Conservation (phyloP, 1,284 basidiomycete genomes). For the Mycena citricolor region DNA sequence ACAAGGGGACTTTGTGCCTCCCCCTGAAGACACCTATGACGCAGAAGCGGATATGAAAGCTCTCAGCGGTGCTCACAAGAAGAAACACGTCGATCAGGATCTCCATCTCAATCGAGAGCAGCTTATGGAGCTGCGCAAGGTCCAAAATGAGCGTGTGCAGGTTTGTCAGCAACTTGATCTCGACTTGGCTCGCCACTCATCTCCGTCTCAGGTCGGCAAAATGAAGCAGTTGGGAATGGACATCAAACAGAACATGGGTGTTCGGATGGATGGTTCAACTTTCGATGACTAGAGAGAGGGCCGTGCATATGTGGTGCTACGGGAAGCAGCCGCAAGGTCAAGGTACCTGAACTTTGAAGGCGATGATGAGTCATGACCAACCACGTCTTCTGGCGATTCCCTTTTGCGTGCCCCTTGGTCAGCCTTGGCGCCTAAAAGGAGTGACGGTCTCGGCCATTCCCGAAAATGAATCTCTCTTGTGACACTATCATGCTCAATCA, state of each 20-base stretch:
- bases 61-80: constrained; percentile 65
- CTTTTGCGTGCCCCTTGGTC: too few relatives aligned
- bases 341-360: too few relatives aligned
- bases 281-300: constrained; percentile 55
- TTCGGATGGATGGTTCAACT: constrained; percentile 70
- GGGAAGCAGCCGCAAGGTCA: too few relatives aligned
- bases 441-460: too few relatives aligned
- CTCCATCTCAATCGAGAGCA: constrained; percentile 77
- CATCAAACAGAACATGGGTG: constrained; percentile 75
- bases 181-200: constrained; percentile 1
- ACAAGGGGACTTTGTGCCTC: constrained; percentile 74
- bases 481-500: too few relatives aligned
- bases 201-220: constrained; percentile 56
- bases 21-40: constrained; percentile 71
- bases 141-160: constrained; percentile 81
- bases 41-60: constrained; percentile 78
- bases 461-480: too few relatives aligned
- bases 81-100: constrained; percentile 59
- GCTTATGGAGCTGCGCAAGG: constrained; percentile 72
- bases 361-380: too few relatives aligned
- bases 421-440: too few relatives aligned
- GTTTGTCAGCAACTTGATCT: constrained; percentile 35
- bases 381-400: too few relatives aligned
- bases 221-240: constrained; percentile 85
- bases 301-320: too few relatives aligned